Percentiles rank a stretch among this genome's conserved stretches.
phyloP scores from a whole-genome alignment of 2,329 filamentous ascomycete species.

The Hypoxylon sp. region DNA sequence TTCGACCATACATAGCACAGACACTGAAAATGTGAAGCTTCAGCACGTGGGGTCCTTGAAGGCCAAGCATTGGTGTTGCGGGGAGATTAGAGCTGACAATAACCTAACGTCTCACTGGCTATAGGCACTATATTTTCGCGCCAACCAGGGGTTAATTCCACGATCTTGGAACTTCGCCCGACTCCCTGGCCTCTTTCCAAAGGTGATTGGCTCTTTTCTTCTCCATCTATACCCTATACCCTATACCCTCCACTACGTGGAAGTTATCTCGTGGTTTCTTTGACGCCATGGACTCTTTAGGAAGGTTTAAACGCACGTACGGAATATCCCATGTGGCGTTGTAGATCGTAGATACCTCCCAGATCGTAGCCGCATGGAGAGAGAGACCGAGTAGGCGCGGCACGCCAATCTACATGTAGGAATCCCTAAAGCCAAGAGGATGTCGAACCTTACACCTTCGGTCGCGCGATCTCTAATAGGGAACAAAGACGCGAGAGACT shows the following conservation, averaged over 20 bases:
- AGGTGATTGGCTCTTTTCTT: constrained; percentile 16
- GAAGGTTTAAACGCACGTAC: constrained; percentile 11
- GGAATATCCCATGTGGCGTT: not conserved
- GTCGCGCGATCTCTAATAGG: not conserved
- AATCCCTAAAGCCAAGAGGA: not conserved
- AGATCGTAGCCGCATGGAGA: not conserved
- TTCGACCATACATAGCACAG: no score
- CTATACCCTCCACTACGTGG: constrained; percentile 3
- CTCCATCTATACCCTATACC: constrained; percentile 4
- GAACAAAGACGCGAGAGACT: constrained; percentile 7
- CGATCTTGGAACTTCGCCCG: not conserved
- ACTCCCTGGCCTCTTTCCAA: constrained; percentile 24
- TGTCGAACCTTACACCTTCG: not conserved
- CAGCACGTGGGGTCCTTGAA: constrained; percentile 32
- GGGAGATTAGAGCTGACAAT: constrained; percentile 22
- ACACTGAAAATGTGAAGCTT: no score
- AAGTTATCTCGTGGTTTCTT: constrained; percentile 8
- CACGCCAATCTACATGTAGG: not conserved
- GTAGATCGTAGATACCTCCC: not conserved
- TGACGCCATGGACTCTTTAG: constrained; percentile 10
- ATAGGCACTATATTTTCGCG: not conserved
- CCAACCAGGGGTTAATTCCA: not conserved
- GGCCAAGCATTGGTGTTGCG: constrained; percentile 33
- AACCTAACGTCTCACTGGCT: constrained; percentile 12
- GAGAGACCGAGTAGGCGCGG: constrained; percentile 11